Conservation (phyloP, 257 asterid genomes). For the Catharanthus roseus region DNA sequence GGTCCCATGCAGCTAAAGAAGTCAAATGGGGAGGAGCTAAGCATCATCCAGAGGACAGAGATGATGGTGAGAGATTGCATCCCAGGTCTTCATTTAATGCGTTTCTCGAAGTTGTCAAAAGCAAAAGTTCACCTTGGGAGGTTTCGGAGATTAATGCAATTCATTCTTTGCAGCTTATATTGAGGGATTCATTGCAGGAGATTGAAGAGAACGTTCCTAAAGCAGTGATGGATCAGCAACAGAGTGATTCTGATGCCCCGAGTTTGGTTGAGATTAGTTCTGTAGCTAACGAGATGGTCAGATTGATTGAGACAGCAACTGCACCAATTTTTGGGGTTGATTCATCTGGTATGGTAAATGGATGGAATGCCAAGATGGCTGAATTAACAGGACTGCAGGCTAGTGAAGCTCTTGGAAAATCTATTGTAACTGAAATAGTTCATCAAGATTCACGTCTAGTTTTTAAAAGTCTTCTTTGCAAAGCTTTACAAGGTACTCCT, state of each 20-base stretch:
- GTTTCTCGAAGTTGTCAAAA: constrained; percentile 54
- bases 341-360: constrained; percentile 46
- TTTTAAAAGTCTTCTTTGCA: constrained; percentile 30
- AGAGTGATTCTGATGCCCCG: constrained; percentile 13
- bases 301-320: constrained; percentile 54
- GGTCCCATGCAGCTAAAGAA: constrained; percentile 48
- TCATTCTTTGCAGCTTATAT: constrained; percentile 56
- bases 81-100: constrained; percentile 60
- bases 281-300: constrained; percentile 44
- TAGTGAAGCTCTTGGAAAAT: constrained; percentile 50
- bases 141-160: constrained; percentile 51
- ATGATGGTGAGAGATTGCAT: constrained; percentile 51
- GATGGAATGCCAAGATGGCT: constrained; percentile 61
- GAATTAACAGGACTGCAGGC: constrained; percentile 53
- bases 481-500: constrained; percentile 53
- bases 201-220: constrained; percentile 24
- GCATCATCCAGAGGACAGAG: constrained; percentile 46
- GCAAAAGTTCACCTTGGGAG: constrained; percentile 56
- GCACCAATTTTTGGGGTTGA: constrained; percentile 68
- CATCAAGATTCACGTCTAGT: constrained; percentile 46
- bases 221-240: constrained; percentile 15
- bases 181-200: constrained; percentile 44
- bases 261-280: constrained; percentile 37
- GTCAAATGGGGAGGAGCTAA: constrained; percentile 61
- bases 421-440: constrained; percentile 35